Base-by-base conservation (phyloP, 2,329 filamentous ascomycete genomes). In the Colletotrichum costaricense region DNA sequence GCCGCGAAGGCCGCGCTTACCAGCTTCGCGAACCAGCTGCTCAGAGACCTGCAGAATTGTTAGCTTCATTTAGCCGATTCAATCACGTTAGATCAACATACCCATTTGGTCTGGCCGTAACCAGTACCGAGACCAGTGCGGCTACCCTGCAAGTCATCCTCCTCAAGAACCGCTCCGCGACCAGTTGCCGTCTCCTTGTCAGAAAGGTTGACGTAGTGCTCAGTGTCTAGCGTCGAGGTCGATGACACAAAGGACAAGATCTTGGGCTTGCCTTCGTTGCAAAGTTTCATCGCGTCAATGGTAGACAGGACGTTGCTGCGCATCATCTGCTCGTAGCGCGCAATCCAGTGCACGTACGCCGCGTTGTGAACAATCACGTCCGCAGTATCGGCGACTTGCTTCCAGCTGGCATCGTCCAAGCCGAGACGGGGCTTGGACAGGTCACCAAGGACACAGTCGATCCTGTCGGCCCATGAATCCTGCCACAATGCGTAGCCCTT, bases 41-140 rank as follows among this genome's bases (percentile, higher is more conserved):
- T 92, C 89, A 11, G 86, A 85, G 56, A 86, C 82, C 59, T 62
- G 5, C 9, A n/a, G 19, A 33, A 42, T 12, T 1, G 24, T 62
- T 5, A 62, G 59, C 33, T 28, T 33, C 12, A 24, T 42, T 7
- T 33, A 1, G 22, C 11, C 22, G 59, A 62, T 22, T 22, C 26
- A 9, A 4, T 57, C 26, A 19, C 46, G 2, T 22, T 24, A 2
- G 19, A 9, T 62, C 6, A 14, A 62, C 59, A 24, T 62, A 62
- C 59, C 95, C 95, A 98, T 84, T 98, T 98, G 76, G 90, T 91
- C 82, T 98, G 95, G 2, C 95, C 95, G 78, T 98, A 98, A 7
- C 96, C 95, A 1, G 94, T 98, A 49, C 91, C 91, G 1, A 98
- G 90, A 35, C 94, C 94, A 64, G 86, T 91, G 42, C 91, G 88